Evolutionary conservation across 495 filamentous ascomycete genomes (phyloP), one percentile per base, ranked within the genome.

Genomic region (Tuber microsphaerosporum): DNA sequence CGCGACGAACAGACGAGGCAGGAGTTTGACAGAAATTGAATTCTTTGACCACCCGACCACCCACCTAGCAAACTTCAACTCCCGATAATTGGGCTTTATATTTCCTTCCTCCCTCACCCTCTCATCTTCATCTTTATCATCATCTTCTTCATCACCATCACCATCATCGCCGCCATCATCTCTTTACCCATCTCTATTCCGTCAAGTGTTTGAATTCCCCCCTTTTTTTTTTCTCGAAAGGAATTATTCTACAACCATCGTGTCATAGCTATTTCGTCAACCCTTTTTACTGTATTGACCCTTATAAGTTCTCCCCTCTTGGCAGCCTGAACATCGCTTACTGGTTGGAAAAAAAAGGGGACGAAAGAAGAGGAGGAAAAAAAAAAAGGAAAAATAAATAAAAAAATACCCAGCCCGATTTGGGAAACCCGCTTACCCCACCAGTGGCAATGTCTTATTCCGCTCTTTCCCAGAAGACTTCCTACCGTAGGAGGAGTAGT

Each of bases 401-500:
- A 3, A 61, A 65, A 7, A 34, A 65, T 65, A 65, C 5, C 56
- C 14, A 2, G 26, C 26, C 56, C 34, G 56, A 17, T 65, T 65
- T 34, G 31, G 56, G 56, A 34, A 65, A 17, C 16, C 17, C 12
- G 12, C 26, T 31, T 65, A 34, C 26, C 56, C 26, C 56, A 19
- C 56, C 56, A 34, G 26, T 26, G 26, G 26, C 22, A 20, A 78
- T 79, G 77, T 79, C 76, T 22, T 79, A 79, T 73, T 79, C 77
- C 17, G 76, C 76, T 70, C 44, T 79, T 42, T 73, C 56, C 34
- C 56, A 65, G 12, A 65, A n/a, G 9, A 17, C 77, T 77, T 61
- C 72, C 44, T 70, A 45, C 51, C 75, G 70, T 34, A 77, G 41
- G 61, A 71, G 44, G 61, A 46, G 71, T 46, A 71, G 73, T 71